Base-by-base conservation (phyloP, 139 green algal genomes). In the Marvania coccoides region DNA sequence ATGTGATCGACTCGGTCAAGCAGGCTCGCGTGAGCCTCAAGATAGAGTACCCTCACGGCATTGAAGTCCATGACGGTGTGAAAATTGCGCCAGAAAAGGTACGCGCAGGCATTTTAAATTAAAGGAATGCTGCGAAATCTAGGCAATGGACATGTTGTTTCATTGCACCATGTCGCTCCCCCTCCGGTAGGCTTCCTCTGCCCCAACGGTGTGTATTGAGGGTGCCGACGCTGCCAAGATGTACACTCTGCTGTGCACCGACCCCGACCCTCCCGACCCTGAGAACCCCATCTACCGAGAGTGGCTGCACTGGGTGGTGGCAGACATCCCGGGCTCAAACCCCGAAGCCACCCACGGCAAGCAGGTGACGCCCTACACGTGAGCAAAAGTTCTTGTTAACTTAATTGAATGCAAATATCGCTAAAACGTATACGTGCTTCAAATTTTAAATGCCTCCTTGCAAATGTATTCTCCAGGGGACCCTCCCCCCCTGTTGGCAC, bases 401-500 rank as follows among this genome's bases (percentile, higher is more conserved):
- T n/a, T n/a, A n/a, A n/a, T n/a, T n/a, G n/a, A n/a, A n/a, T n/a
- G n/a, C n/a, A n/a, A n/a, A n/a, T n/a, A n/a, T n/a, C n/a, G n/a
- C n/a, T n/a, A n/a, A n/a, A n/a, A n/a, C n/a, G n/a, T n/a, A n/a
- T n/a, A n/a, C n/a, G n/a, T n/a, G n/a, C n/a, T n/a, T n/a, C n/a
- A n/a, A n/a, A n/a, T n/a, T n/a, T n/a, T n/a, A n/a, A n/a, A n/a
- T n/a, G n/a, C n/a, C n/a, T n/a, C n/a, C n/a, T n/a, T n/a, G n/a
- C n/a, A n/a, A n/a, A n/a, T n/a, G n/a, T n/a, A n/a, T n/a, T n/a
- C n/a, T n/a, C n/a, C n/a, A n/a, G n/a, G 48, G 48, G 48, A 23
- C 48, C 48, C 37, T 28, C 48, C 30, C 48, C 48, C 30, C 34
- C 54, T 48, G 34, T 70, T 61, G 12, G 46, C 63, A 70, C 54